Evolutionary conservation across 441 rosid genomes (phyloP).

Genomic region (Gossypium schwendimanii): DNA sequence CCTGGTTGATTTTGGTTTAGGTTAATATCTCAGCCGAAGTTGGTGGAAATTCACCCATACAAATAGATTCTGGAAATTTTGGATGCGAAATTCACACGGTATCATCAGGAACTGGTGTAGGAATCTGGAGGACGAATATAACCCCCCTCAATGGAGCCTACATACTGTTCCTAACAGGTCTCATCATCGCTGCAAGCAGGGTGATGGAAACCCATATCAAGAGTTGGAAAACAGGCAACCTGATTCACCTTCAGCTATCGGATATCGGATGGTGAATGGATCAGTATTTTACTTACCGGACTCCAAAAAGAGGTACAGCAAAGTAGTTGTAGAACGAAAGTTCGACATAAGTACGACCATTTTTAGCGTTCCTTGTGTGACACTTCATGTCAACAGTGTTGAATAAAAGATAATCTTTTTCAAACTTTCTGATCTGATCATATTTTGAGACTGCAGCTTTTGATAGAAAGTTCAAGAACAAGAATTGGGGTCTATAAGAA

Average conservation of each 20-base stretch:
- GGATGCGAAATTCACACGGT: constrained; percentile 16
- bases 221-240: constrained; percentile 39
- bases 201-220: constrained; percentile 32
- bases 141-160: constrained; percentile 29
- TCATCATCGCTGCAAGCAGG: constrained; percentile 31
- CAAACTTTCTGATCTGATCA: too few species aligned
- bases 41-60: constrained; percentile 18
- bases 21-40: constrained; percentile 19
- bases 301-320: constrained; percentile 10
- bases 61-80: constrained; percentile 27
- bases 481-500: neutral
- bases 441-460: neutral
- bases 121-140: constrained; percentile 5
- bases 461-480: neutral
- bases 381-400: neutral
- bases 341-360: neutral
- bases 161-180: constrained; percentile 22
- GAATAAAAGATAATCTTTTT: too few species aligned
- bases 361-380: neutral
- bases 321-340: neutral
- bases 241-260: constrained; percentile 6
- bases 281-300: constrained; percentile 5
- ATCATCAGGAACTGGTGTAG: neutral
- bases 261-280: constrained; percentile 23
- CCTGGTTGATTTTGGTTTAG: constrained; percentile 15